Base-by-base conservation (phyloP, 352 stramenopile species). In the Halophytophthora polymorphica region DNA sequence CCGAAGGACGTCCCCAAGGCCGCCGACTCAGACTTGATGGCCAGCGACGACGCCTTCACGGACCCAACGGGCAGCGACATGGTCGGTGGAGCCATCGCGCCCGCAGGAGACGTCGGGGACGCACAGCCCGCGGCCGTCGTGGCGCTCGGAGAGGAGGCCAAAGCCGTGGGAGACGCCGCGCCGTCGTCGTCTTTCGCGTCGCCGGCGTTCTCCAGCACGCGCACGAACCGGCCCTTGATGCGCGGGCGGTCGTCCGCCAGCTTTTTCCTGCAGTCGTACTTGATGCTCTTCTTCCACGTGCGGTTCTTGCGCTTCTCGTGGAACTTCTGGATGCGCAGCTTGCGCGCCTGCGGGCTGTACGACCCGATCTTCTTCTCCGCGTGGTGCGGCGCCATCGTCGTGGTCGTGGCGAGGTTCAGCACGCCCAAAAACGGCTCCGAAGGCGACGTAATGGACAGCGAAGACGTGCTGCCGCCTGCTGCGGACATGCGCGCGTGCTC, bases 261-360 rank as follows among this genome's bases (percentile, higher is more conserved):
- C 69, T 98, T 98, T 71, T 99, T 98, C 38, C 96, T 78, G 69
- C 96, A 99, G 70, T 98, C 95, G 70, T 99, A 99, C 75, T 99
- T 98, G 77, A 98, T 99, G 59, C 95, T 96, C 66, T 98, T 99
- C 65, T 97, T 93, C 95, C 95, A 99, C 61, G 98, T 98, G 49
- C 96, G 88, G 58, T 93, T 97, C 66, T 96, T 97, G 50, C 96
- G 81, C 73, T 98, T 98, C 52, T 96, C 88, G 67, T 98, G 96
- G 64, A 99, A 99, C 58, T 97, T 97, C 42, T 96, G 91, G 64
- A 99, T 96, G 14, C 94, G 88, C 28, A 93, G 65, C 45, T 91
- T 95, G 19, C 96, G 80, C 60, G 96, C 93, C 33, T 96, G 83
- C 6, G 93, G 90, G 21, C 93, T 96, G 67, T 99, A 99, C 28